Evolutionary conservation across 805 yeast species (phyloP), one percentile per base, ranked within the genome.

Genomic region (Teunomyces stri): DNA sequence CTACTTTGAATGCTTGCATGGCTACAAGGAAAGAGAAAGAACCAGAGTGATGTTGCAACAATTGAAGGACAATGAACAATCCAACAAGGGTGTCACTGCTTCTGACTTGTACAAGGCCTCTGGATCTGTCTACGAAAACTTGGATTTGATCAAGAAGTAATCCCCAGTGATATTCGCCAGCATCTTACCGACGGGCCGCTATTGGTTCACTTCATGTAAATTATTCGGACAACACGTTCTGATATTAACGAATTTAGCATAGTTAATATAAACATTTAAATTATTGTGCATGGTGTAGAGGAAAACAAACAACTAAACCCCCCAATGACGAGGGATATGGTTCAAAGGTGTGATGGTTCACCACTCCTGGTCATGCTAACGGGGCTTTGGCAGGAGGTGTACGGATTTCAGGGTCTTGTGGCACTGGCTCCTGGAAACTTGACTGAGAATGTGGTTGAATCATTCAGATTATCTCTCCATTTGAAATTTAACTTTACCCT

Each of bases 1-100:
- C 61, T 73, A 73, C 65, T 68, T 62, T 48, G 78, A 73, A 54
- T 73, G 78, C 57, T 68, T 73, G 59, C 78, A 73, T 56, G 78
- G 78, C 22, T 64, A 54, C 54, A 73, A 73, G 54, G 78, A 73
- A 56, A 69, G 76, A 55, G 77, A 72, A 62, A 70, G 63, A 57
- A 66, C 68, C 43, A 64, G 77, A 59, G 56, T 71, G 48, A 69
- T 73, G 76, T 60, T 69, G 58, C 74, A 72, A 54, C 76, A 73
- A 56, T 68, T 73, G 59, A 70, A 70, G 56, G 74, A 73, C 21
- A 73, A 73, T 53, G 76, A 71, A 55, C 57, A 55, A n/a, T 58
- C 63, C 22, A 65, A 70, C 53, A 61, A 59, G 16, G 77, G 76
- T 16, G 69, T 72, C 40, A 66, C 68, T 51, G 72, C 76, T 27